phyloP scores from a whole-genome alignment of 768 basidiomycete species.

The Podaxis sp. region DNA sequence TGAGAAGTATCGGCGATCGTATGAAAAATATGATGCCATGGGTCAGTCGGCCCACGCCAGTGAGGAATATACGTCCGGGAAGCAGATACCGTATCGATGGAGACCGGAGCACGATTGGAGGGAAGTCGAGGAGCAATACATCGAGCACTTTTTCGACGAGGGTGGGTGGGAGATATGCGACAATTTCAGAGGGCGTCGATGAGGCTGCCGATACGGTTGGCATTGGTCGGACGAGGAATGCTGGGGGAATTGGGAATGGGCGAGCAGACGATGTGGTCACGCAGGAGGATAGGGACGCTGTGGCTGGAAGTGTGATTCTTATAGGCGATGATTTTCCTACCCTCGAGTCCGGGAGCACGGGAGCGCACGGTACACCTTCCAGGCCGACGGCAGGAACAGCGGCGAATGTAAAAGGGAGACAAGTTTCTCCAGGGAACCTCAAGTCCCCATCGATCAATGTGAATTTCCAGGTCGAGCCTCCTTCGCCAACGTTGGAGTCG shows the following conservation, averaged over 20 bases:
- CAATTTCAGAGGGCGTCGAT: constrained; percentile 12
- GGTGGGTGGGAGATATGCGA: background rate
- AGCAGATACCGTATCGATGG: constrained; percentile 2
- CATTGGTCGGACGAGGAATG: background rate
- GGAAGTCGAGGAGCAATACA: background rate
- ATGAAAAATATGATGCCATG: constrained; percentile 9
- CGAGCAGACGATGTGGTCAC: constrained; percentile 11
- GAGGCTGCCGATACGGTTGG: background rate
- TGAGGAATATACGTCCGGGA: background rate
- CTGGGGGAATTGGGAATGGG: background rate
- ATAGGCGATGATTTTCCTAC: constrained; percentile 16
- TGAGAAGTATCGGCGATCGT: constrained; percentile 1
- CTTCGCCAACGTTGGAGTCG: constrained; percentile 5
- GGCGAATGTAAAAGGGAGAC: background rate
- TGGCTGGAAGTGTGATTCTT: constrained; percentile 14
- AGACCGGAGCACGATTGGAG: background rate
- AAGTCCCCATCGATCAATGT: background rate
- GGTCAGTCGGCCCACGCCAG: background rate
- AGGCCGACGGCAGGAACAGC: background rate
- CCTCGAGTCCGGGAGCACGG: constrained; percentile 10
- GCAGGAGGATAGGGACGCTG: constrained; percentile 10
- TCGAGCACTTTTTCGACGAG: constrained; percentile 6
- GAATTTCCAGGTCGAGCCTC: constrained; percentile 8
- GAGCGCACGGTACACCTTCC: constrained; percentile 13
- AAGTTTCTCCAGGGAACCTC: background rate